Evolutionary conservation across 495 filamentous ascomycete genomes (phyloP).

Genomic region (Delitschia confertaspora): DNA sequence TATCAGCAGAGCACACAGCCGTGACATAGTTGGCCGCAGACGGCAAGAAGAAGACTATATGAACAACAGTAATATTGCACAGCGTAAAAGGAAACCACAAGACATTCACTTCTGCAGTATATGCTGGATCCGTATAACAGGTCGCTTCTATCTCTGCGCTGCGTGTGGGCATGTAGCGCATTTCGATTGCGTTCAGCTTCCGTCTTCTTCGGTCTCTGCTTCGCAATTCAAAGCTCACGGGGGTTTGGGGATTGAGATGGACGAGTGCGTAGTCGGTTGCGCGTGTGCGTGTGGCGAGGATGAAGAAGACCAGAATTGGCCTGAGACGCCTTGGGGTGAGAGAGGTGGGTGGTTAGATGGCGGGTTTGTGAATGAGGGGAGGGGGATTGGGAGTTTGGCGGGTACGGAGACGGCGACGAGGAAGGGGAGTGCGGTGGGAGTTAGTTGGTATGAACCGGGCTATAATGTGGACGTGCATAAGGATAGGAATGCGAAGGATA

Average conservation of each 20-base stretch:
- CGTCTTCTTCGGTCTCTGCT: not conserved
- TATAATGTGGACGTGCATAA: too few species aligned
- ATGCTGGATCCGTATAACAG: conserved; percentile 18
- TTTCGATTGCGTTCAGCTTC: conserved; percentile 13
- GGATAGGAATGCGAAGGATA: not conserved
- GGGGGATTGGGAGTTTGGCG: conserved; percentile 9
- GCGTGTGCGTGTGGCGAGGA: conserved; percentile 8
- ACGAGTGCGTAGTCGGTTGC: conserved; percentile 12
- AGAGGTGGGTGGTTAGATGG: conserved; percentile 15
- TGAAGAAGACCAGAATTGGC: not conserved
- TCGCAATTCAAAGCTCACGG: too few species aligned
- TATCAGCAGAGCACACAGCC: not conserved
- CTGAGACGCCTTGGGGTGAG: conserved; percentile 4
- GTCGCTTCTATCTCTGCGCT: conserved; percentile 18
- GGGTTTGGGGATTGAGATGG: not conserved
- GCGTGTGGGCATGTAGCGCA: conserved; percentile 18
- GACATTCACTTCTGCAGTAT: conserved; percentile 19
- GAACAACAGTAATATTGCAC: not conserved
- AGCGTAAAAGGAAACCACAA: conserved; percentile 5
- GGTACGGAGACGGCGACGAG: not conserved
- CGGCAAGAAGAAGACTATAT: not conserved
- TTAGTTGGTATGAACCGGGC: too few species aligned
- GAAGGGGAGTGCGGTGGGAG: too few species aligned
- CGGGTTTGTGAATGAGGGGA: too few species aligned
- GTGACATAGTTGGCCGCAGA: not conserved